Evolutionary conservation across 2,329 filamentous ascomycete species (phyloP), one percentile per base, ranked within the genome.

Genomic region (Cercospora beticola): DNA sequence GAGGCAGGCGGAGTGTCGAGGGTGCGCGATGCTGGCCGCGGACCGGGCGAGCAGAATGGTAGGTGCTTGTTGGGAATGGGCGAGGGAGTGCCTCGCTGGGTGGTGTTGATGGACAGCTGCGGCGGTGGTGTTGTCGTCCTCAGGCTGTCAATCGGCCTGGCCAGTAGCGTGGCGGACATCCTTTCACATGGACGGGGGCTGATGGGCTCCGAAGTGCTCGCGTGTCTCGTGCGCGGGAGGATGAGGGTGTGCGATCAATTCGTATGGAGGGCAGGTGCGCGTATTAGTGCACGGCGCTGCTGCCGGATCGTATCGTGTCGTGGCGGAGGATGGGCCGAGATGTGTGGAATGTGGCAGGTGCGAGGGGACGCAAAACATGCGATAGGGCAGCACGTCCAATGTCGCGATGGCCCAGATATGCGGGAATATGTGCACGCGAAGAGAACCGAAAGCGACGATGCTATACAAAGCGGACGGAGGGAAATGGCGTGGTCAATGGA

Each of bases 21-120:
- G 84, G 85, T 74, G 83, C 83, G 64, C 79, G 81, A 59, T 79
- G 84, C 72, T 83, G 87, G 70, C 16, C 79, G 78, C 2, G 92
- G 90, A 1, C 93, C 93, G 1, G 93, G 88, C n/a, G 93, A 91
- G 81, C 93, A 97, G 74, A 90, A 83, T n/a, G 94, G 93, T 26
- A 97, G 85, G 80, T 97, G 93, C 80, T 95, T 97, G 82, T 97
- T 97, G 9, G 93, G 92, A 2, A 85, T 76, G 26, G 95, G 84
- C 6, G 91, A 83, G 18, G 87, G 86, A 6, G 86, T 84, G 58
- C 84, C 85, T 74, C 85, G 81, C 62, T 84, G 78, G 6, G 85
- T 83, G 14, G 85, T 85, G 77, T 88, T 89, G 72, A 90, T 82
- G 46, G 83, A 86, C 68, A 90, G 80, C 36, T 86, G 82, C 36